A percentile compares a stretch with the other conserved stretches of the same genome.
Conservation (phyloP, 345 rosid genomes). For the Psidium guajava region DNA sequence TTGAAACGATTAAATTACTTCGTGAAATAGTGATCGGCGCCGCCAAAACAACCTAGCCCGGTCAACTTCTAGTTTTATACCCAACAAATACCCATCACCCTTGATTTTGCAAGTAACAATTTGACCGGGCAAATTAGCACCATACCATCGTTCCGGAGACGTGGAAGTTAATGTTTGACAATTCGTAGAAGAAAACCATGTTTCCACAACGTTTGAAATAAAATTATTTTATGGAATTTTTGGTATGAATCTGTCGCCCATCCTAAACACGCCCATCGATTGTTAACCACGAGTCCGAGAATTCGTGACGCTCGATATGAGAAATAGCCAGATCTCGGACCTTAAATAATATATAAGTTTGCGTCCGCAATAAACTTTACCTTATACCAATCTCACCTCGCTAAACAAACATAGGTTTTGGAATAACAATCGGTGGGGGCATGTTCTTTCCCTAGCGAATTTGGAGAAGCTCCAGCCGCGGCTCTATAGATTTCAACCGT, state of each 20-base stretch:
- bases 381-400: background rate
- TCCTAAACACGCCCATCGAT: background rate
- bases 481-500: background rate
- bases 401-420: background rate
- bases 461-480: background rate
- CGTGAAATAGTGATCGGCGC: background rate
- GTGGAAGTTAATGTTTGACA: background rate
- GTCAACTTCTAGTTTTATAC: background rate
- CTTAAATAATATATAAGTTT: background rate
- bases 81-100: background rate
- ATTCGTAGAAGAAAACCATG: no score
- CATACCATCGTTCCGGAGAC: background rate
- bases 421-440: background rate
- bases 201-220: no score
- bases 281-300: background rate
- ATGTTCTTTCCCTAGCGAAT: background rate
- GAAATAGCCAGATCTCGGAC: background rate
- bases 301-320: background rate
- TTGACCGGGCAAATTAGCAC: background rate
- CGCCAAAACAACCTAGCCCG: background rate
- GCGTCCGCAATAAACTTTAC: background rate
- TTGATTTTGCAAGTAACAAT: background rate
- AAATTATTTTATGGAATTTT: no score
- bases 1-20: background rate
- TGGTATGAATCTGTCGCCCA: background rate